phyloP scores from a whole-genome alignment of 2,329 filamentous ascomycete species.

The Alternaria alternata region DNA sequence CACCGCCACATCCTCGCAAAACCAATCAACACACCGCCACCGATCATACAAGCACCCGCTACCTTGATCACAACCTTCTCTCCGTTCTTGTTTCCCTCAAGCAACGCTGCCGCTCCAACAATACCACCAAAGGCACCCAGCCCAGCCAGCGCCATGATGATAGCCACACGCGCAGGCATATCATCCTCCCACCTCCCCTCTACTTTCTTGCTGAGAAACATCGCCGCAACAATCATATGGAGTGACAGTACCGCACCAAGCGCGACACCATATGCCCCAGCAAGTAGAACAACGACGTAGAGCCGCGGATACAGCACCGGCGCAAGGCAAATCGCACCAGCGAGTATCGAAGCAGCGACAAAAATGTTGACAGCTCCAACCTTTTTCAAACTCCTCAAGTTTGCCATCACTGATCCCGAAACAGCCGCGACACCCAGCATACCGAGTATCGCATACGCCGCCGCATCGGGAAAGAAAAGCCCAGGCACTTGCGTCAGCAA shows the following conservation, averaged over 20 bases:
- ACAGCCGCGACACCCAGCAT: conserved; percentile 13
- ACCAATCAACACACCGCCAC: neutral
- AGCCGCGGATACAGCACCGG: neutral
- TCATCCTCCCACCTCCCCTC: conserved; percentile 1
- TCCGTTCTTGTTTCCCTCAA: conserved; percentile 13
- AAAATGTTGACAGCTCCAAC: conserved; percentile 15
- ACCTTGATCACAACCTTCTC: conserved; percentile 6
- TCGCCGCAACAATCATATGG: neutral
- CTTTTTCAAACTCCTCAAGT: neutral
- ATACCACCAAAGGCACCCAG: conserved; percentile 16
- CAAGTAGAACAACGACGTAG: neutral
- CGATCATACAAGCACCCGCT: conserved; percentile 7
- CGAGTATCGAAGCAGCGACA: neutral
- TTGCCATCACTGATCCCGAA: neutral
- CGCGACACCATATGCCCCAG: conserved; percentile 11
- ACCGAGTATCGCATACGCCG: conserved; percentile 5
- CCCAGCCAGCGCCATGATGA: conserved; percentile 11
- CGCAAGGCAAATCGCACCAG: neutral
- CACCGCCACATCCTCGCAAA: neutral
- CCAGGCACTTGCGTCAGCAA: neutral
- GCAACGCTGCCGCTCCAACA: conserved; percentile 11
- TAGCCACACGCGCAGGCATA: conserved; percentile 8
- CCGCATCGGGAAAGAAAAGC: neutral
- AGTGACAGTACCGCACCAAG: conserved; percentile 12
- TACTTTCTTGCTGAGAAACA: neutral